phyloP scores from a whole-genome alignment of 805 yeast species.

The Tetrapisispora fleetii region DNA sequence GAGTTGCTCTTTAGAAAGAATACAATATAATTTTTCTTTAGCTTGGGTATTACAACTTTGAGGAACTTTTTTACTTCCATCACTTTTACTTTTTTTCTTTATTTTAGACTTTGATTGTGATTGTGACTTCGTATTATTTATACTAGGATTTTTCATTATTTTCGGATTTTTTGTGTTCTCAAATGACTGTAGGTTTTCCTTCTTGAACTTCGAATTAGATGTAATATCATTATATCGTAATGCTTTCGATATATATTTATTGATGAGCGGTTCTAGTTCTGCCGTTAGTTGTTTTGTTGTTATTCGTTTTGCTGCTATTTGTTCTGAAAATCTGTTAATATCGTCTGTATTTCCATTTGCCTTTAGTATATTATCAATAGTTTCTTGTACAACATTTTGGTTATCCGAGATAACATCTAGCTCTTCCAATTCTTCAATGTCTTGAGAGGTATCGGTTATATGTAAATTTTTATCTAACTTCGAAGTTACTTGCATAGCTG shows the following conservation, averaged over 20 bases:
- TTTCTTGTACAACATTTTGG: not conserved
- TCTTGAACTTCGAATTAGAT: not conserved
- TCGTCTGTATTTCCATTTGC: no score
- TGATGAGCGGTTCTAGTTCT: not conserved
- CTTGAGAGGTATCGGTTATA: not conserved
- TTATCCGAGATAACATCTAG: not conserved
- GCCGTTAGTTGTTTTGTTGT: not conserved
- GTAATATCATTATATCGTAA: not conserved
- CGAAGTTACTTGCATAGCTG: not conserved
- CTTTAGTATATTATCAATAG: no score
- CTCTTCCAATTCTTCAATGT: not conserved
- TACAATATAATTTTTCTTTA: conserved; percentile 8
- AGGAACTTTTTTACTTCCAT: not conserved
- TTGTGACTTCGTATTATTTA: not conserved
- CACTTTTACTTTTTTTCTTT: not conserved
- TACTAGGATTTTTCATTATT: no score
- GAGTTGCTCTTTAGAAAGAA: conserved; percentile 7
- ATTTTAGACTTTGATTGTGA: not conserved
- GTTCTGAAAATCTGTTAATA: not conserved
- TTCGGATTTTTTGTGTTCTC: not conserved
- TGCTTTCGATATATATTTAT: conserved; percentile 2
- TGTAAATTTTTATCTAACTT: not conserved
- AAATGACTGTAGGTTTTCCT: not conserved
- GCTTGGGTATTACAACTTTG: conserved; percentile 7
- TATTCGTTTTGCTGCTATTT: not conserved